Base-by-base conservation (phyloP, 2,329 filamentous ascomycete species). In the Penicillium decumbens region DNA sequence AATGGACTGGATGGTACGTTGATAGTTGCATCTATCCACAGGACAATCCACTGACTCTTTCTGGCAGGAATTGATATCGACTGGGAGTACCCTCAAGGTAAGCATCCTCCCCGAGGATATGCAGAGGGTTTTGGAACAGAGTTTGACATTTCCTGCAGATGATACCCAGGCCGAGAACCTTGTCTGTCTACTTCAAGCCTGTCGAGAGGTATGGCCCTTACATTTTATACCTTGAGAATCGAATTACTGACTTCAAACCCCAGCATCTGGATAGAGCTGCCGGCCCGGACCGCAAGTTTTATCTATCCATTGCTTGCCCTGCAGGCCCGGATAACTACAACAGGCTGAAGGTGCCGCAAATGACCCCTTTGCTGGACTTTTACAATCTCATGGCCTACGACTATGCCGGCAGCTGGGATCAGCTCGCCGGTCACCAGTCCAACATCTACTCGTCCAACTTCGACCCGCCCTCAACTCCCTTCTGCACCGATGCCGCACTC, bases 401-500 rank as follows among this genome's bases (percentile, higher is more conserved):
- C 71, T 95, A 83, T 66, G 58, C 89, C 5, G 92, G 92, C 1
- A 85, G 83, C 3, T 96, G 90, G 89, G 88, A 91, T 62, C 60
- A 72, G 3, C 66, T 65, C 3, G 77, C 88, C 1, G 89, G 87
- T 6, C 91, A 96, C 72, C 87, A 95, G 68, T 82, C 90, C 10
- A 95, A 95, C 67, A 67, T 96, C 25, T 85, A 78, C 60, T 79
- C 79, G 0, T 86, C 80, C 18, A 54, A 56, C 1, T 64, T 72
- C n/a, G 81, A 83, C 63, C 81, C 87, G 0, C 55, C 69, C 1
- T 77, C 78, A 41, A 96, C 92, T 0, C 89, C 90, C 0, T 95
- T 93, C 73, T 89, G 81, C 63, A 88, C 87, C 7, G 74, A 79
- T 4, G 75, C 77, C 0, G 90, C 90, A 0, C 72, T 96, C 1